phyloP scores from a whole-genome alignment of 2,329 filamentous ascomycete genomes.

The Byssochlamys sp. region DNA sequence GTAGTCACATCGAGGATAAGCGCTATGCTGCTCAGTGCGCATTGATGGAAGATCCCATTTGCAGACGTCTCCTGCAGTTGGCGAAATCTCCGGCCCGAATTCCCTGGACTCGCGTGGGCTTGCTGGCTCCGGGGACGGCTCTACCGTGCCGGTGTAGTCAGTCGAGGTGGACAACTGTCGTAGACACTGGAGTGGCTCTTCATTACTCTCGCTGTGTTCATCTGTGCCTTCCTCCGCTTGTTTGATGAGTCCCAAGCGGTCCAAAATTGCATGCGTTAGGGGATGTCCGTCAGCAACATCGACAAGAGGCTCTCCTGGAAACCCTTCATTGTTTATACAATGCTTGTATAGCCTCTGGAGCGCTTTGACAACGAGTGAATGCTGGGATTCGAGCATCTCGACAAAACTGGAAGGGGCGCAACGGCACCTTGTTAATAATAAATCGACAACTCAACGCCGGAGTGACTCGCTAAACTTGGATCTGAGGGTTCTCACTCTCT shows the following conservation, averaged over 20 bases:
- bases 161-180: constrained; percentile 26
- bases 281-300: constrained; percentile 32
- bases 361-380: constrained; percentile 34
- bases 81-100: constrained; percentile 4
- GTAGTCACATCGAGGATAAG: constrained; percentile 13
- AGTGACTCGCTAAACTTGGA: not conserved
- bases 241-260: constrained; percentile 34
- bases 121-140: constrained; percentile 28
- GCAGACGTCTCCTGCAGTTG: constrained; percentile 10
- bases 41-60: constrained; percentile 20
- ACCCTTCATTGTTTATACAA: constrained; percentile 34
- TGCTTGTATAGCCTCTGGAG: constrained; percentile 34
- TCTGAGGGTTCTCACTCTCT: constrained; percentile 24
- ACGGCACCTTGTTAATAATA: constrained; percentile 3
- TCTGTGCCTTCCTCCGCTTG: constrained; percentile 33
- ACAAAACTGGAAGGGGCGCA: constrained; percentile 25
- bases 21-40: constrained; percentile 11
- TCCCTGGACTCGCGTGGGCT: constrained; percentile 22
- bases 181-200: constrained; percentile 28
- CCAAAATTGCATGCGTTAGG: constrained; percentile 34
- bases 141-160: constrained; percentile 29
- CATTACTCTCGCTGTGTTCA: constrained; percentile 22
- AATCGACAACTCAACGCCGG: not conserved
- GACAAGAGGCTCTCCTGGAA: constrained; percentile 33
- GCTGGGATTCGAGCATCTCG: constrained; percentile 37